Base-by-base conservation (phyloP, 306 rosid genomes). In the Cercis canadensis region DNA sequence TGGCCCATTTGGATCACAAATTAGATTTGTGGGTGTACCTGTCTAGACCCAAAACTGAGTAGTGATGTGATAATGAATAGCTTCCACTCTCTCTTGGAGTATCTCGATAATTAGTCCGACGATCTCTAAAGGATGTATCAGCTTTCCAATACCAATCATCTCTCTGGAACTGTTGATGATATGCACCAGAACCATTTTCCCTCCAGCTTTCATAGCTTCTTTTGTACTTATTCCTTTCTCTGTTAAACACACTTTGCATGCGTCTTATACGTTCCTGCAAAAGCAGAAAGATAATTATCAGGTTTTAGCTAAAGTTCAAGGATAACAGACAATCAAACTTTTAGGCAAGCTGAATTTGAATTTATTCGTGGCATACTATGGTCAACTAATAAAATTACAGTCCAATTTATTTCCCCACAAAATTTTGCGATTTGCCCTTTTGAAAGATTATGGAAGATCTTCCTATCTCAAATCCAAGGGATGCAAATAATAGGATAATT, bases 131-230 rank as follows among this genome's bases (percentile, higher is more conserved):
- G 65, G 95, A 87, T 37, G 89, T 61, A 67, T 87, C 93, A 13
- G 96, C 18, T 80, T 95, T 89, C 99, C 99, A 95, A 78, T 95
- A 95, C 99, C 99, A 95, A 77, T 95, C 99, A 15, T 95, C 97
- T 75, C 97, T 84, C 81, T 89, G 97, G 67, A 73, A 89, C 50
- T 95, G 89, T 33, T 91, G 97, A 70, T 87, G 90, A 78, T 80
- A 77, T 4, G 83, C 70, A 52, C 86, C 86, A 1, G 83, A 72
- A 18, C 62, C 92, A 21, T 75, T 77, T 75, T 89, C 96, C 81
- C 80, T 86, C 99, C 99, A 95, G 82, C 89, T 91, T 74, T 95
- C 96, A 0, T 86, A 95, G 72, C 87, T 49, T 76, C 89, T 82
- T 79, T 72, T 89, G 85, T 76, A 75, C 69, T 89, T 95, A 76